Evolutionary conservation across 495 filamentous ascomycete genomes (phyloP).

Genomic region (Hypoxylon cercidicola): DNA sequence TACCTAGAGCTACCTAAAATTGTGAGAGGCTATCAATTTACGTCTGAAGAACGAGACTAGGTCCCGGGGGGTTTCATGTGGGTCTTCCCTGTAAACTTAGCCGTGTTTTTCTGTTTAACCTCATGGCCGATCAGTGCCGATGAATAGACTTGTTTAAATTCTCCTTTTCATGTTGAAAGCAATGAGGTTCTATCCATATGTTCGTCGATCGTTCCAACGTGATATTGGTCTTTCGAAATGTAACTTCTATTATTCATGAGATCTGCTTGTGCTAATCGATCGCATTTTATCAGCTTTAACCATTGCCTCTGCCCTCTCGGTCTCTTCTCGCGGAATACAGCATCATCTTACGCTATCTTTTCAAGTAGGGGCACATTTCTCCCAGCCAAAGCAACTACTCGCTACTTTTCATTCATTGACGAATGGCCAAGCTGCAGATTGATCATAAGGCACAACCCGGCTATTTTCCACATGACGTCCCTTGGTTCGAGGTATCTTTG

Average conservation of each 20-base stretch:
- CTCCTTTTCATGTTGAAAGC: constrained; percentile 11
- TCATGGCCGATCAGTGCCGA: constrained; percentile 30
- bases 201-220: constrained; percentile 10
- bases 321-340: constrained; percentile 6
- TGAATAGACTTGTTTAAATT: constrained; percentile 14
- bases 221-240: constrained; percentile 22
- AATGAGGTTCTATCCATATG: background rate
- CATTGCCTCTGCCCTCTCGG: background rate
- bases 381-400: constrained; percentile 3
- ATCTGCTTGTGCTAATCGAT: constrained; percentile 9
- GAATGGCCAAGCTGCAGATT: constrained; percentile 11
- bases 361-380: constrained; percentile 10
- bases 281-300: background rate
- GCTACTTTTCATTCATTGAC: constrained; percentile 10
- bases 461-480: background rate
- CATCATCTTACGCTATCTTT: constrained; percentile 14
- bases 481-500: constrained; percentile 3
- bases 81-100: constrained; percentile 24
- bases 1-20: too few relatives aligned
- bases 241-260: constrained; percentile 15
- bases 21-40: too few relatives aligned
- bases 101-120: constrained; percentile 29
- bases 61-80: constrained; percentile 11
- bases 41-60: background rate
- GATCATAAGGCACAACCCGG: constrained; percentile 10